Percentiles rank a stretch among this genome's conserved stretches.
Conservation (phyloP, 495 filamentous ascomycete genomes). For the Aspergillus coremiiformis region DNA sequence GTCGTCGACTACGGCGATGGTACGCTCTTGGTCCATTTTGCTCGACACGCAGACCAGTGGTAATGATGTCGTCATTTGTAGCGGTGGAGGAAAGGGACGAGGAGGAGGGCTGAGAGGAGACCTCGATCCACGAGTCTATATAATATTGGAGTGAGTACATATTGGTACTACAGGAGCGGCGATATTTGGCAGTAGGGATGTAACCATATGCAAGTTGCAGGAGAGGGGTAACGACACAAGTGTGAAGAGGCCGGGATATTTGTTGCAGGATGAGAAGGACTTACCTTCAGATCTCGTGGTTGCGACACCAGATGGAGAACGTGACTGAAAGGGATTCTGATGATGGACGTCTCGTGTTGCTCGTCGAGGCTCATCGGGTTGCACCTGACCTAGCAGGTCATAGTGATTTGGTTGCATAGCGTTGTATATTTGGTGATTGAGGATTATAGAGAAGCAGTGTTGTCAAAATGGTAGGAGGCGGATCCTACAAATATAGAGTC, state of each 20-base stretch:
- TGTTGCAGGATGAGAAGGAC: constrained; percentile 13
- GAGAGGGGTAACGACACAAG: constrained; percentile 8
- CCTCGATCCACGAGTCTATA: constrained; percentile 94
- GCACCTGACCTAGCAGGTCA: constrained; percentile 41
- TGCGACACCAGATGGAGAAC: constrained; percentile 26
- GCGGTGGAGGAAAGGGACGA: constrained; percentile 74
- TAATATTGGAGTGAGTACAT: constrained; percentile 50
- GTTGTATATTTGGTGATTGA: neutral
- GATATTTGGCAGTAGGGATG: constrained; percentile 1
- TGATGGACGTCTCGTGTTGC: constrained; percentile 36
- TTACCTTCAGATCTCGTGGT: constrained; percentile 45
- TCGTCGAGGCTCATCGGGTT: constrained; percentile 28
- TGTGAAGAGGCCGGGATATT: constrained; percentile 9
- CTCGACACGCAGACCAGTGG: constrained; percentile 72
- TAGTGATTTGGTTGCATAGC: constrained; percentile 41
- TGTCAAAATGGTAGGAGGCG: too few relatives aligned
- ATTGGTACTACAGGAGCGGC: constrained; percentile 20
- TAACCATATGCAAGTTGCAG: constrained; percentile 9
- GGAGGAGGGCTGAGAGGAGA: constrained; percentile 86
- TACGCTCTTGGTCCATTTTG: constrained; percentile 31
- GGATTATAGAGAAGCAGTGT: neutral
- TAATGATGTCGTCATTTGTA: constrained; percentile 79
- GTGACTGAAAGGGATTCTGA: constrained; percentile 29
- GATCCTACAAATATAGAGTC: neutral
- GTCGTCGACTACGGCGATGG: constrained; percentile 46